These are phyloP conservation scores for Pholiota conissans DNA, from an alignment of 768 basidiomycete genomes.

Conservation along the genomic window DNA sequence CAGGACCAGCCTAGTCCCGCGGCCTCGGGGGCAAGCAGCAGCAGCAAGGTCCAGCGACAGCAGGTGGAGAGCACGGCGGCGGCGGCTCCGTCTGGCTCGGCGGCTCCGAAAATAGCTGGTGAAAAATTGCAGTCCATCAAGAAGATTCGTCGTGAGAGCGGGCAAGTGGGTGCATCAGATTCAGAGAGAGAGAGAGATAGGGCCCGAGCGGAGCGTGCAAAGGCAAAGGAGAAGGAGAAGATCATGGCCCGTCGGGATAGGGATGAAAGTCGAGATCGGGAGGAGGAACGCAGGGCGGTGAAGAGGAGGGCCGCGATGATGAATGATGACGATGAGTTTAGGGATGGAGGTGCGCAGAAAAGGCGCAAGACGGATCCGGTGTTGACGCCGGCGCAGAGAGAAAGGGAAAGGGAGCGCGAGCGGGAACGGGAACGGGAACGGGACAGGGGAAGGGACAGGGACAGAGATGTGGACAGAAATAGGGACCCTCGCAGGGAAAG, in stretches of 20 bases:
- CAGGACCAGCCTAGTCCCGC: background rate
- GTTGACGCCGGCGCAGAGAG: background rate
- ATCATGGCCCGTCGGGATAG: background rate
- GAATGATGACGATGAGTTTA: slow-evolving; percentile 5
- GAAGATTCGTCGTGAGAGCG: background rate
- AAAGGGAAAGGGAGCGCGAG: slow-evolving; percentile 2
- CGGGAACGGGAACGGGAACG: background rate
- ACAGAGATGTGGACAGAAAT: background rate
- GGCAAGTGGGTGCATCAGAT: background rate
- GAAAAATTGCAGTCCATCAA: slow-evolving; percentile 9
- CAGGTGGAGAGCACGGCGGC: background rate
- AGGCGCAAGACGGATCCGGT: slow-evolving; percentile 6
- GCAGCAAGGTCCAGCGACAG: background rate
- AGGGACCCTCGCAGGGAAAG: background rate
- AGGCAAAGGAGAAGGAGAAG: slow-evolving; percentile 1
- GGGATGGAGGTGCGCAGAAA: slow-evolving; percentile 2
- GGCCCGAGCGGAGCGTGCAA: background rate
- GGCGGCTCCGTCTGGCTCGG: background rate
- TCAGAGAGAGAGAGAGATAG: background rate
- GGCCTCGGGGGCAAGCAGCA: no score
- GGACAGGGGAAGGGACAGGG: background rate
- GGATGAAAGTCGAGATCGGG: slow-evolving; percentile 1
- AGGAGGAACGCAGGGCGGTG: background rate
- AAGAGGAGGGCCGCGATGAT: slow-evolving; percentile 1
- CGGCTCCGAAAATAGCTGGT: background rate